A percentile compares a stretch with the other conserved stretches of the same genome.
phyloP scores from a whole-genome alignment of 140 eudicot genomes.

The Artemisia princeps region DNA sequence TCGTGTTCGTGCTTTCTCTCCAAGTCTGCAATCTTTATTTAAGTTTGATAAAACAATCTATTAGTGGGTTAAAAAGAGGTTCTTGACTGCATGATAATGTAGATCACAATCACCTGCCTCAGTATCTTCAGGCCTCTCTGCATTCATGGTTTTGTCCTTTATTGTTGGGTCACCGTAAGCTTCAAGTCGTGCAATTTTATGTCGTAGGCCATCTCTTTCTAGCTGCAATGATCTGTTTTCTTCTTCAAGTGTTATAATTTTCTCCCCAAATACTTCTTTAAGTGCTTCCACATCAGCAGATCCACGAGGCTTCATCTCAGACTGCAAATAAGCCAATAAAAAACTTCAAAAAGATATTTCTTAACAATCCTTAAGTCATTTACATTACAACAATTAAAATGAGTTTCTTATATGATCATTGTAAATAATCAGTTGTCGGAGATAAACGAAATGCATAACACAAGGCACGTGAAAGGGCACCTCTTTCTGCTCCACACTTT shows the following conservation, averaged over 20 bases:
- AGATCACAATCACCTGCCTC: constrained; percentile 70
- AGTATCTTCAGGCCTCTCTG: constrained; percentile 55
- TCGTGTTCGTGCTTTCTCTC: constrained; percentile 79
- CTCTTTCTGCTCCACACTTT: constrained; percentile 72
- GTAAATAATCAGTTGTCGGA: no score
- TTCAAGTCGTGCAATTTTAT: constrained; percentile 62
- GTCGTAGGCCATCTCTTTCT: constrained; percentile 56
- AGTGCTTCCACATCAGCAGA: constrained; percentile 60
- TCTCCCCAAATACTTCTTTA: constrained; percentile 64
- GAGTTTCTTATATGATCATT: no score
- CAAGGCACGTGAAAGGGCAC: constrained; percentile 29
- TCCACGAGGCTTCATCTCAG: constrained; percentile 65
- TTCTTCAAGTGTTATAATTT: constrained; percentile 65
- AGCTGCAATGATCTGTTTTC: constrained; percentile 74
- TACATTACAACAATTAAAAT: background rate
- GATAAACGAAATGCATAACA: constrained; percentile 4
- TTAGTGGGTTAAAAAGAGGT: constrained; percentile 13
- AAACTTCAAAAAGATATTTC: background rate
- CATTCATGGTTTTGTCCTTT: constrained; percentile 48
- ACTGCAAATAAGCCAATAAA: constrained; percentile 38
- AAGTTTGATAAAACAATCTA: constrained; percentile 20
- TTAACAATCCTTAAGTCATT: background rate
- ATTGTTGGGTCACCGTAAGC: constrained; percentile 45
- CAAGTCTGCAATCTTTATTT: constrained; percentile 57
- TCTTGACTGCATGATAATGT: constrained; percentile 21